Evolutionary conservation across 1,139 yeast genomes (phyloP), one percentile per base, ranked within the genome.

Genomic region (Scheffersomyces titani): DNA sequence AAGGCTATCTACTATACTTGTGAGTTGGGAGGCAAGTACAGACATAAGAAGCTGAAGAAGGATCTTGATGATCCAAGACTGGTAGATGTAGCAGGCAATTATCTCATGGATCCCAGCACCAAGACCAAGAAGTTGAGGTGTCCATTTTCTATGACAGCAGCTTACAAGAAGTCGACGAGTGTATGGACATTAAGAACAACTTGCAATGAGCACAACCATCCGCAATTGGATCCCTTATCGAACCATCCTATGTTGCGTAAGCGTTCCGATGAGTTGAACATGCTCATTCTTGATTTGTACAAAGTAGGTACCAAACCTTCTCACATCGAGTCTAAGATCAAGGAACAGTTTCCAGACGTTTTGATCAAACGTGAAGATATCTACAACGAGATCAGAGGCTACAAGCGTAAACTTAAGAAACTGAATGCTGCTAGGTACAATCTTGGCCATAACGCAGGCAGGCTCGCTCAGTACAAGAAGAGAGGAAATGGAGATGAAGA

Each of bases 1-100:
- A 84, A 84, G 67, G 87, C 87, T 48, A 84, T 84, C 59, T 84
- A 84, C 67, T 84, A 82, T 67, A 83, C 87, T n/a, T 84, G 88
- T 67, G 87, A 83, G 68, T 72, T 83, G 51, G 87, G 87, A 50
- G 87, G 87, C 22, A 74, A 83, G 49, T 83, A 83, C 65, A 74
- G 87, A 58, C 86, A 82, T 64, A 83, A 83, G 64, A 81, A 81
- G 68, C 73, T 75, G 58, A 77, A 76, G 61, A 70, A 73, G 63
- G 72, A 65, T 30, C 55, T 62, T 54, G 73, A 70, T 57, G 60
- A 59, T 54, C 64, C 54, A 58, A 66, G 64, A 62, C 66, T 62
- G 49, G 66, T 68, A 36, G 80, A 71, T 51, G 66, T 70, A 44
- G 78, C 73, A 47, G 75, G 73, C 55, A 78, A 75, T 5, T 78